A percentile compares a stretch with the other conserved stretches of the same genome.
phyloP scores from a whole-genome alignment of 495 filamentous ascomycete species.

The Aspergillus cavernicola region DNA sequence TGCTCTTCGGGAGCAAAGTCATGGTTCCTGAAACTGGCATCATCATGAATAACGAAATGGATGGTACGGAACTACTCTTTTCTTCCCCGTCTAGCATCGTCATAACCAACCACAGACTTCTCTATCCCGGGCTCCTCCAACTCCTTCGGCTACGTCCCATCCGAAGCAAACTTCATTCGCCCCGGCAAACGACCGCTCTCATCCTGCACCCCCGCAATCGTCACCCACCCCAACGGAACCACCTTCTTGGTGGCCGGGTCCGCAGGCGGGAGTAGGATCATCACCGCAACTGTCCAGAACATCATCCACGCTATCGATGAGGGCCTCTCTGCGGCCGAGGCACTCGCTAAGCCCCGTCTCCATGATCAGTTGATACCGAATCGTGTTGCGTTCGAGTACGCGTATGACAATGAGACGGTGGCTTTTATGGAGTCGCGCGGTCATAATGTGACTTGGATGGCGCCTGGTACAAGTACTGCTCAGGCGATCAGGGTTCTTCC shows the following conservation, averaged over 20 bases:
- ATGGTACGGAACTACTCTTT: conserved; percentile 61
- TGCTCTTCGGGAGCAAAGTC: conserved; percentile 73
- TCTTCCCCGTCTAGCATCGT: not conserved
- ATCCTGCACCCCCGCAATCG: conserved; percentile 74
- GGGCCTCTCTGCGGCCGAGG: conserved; percentile 51
- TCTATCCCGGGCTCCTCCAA: conserved; percentile 72
- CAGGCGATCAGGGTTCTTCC: conserved; percentile 63
- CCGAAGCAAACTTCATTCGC: conserved; percentile 73
- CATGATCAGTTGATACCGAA: conserved; percentile 85
- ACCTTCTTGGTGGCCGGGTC: conserved; percentile 71
- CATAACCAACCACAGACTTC: conserved; percentile 46
- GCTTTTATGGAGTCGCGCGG: conserved; percentile 59
- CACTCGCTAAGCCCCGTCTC: conserved; percentile 62
- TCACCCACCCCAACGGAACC: conserved; percentile 60
- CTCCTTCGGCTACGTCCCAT: conserved; percentile 78
- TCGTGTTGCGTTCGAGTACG: conserved; percentile 63
- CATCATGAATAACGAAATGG: conserved; percentile 94
- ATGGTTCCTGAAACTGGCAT: conserved; percentile 80
- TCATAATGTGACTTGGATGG: conserved; percentile 73
- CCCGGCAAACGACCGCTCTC: conserved; percentile 80
- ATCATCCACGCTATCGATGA: conserved; percentile 71
- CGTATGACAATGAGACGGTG: conserved; percentile 62
- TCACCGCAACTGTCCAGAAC: conserved; percentile 75
- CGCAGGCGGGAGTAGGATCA: conserved; percentile 85
- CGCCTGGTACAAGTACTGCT: conserved; percentile 59